Base-by-base conservation (phyloP, 768 basidiomycete species). In the Coprinopsis marcescibilis region DNA sequence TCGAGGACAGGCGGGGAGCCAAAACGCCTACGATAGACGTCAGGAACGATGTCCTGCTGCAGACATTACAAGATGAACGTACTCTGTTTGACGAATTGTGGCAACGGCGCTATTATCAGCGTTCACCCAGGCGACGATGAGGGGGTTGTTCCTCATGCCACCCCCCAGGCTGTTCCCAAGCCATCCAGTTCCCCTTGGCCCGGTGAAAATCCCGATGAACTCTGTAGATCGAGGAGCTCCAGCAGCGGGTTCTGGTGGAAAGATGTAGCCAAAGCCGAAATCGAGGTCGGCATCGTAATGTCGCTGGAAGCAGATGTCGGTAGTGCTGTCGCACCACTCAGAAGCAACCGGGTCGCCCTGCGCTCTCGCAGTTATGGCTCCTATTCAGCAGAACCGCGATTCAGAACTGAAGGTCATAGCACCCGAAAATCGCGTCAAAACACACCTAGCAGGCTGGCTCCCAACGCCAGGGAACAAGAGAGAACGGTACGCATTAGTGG, bases 161-260 rank as follows among this genome's bases (percentile, higher is more conserved):
- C 47, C 47, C 5, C 47, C 47, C 37, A 48, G 34, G 26, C 47
- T 48, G 15, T 41, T 41, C 20, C 47, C 47, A 27, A 48, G 33
- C 47, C 47, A 48, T 33, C 46, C 46, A 11, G 39, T 20, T 3
- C 38, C 17, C 3, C n/a, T 29, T 12, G 46, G 46, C 3, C 29
- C 47, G 21, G 40, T 48, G 39, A 42, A 43, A 14, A 48, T 33
- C 7, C 47, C 47, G 15, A 48, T 39, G 40, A 48, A 48, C 19
- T 48, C 47, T 32, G 34, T 23, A 4, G 38, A 24, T 17, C 15
- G 40, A 25, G 39, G 32, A 30, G 17, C 36, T 19, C 20, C 30
- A 23, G 20, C 30, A 35, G 44, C 5, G 19, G 45, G 36, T 21
- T 29, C 32, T 21, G 41, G 37, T 13, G 47, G 47, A 24, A 48